These are phyloP conservation scores for Planoprotostelium fungivorum DNA, from an alignment of 78 protist genomes.

Conservation along the genomic window DNA sequence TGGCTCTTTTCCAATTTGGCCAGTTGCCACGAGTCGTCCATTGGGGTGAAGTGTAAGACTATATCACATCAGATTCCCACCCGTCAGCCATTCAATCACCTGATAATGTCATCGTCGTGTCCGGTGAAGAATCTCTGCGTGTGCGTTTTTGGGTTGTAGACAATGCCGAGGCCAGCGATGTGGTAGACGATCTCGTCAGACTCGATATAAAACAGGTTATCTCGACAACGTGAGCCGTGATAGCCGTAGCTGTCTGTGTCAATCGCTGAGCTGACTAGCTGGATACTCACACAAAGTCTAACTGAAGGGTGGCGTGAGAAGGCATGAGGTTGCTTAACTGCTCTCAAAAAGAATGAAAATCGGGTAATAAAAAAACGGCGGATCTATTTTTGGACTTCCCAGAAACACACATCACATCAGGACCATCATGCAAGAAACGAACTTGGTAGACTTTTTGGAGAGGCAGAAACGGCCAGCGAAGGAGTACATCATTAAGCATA, in stretches of 20 bases:
- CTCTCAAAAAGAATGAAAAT: not conserved
- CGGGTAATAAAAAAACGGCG: not conserved
- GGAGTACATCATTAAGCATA: not conserved
- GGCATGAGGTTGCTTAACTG: not conserved
- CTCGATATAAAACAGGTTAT: not conserved
- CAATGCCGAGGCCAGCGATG: constrained; percentile 26
- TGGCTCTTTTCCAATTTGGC: constrained; percentile 29
- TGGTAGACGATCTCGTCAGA: not conserved
- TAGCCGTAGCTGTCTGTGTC: constrained; percentile 17
- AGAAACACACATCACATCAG: not conserved
- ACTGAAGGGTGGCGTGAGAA: not conserved
- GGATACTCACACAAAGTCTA: not conserved
- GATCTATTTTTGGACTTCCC: not conserved
- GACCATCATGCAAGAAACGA: too few species aligned
- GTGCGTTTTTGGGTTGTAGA: constrained; percentile 6
- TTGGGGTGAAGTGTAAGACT: constrained; percentile 21
- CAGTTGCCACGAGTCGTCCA: constrained; percentile 22
- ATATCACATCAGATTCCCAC: not conserved
- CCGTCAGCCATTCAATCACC: not conserved
- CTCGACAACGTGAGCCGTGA: constrained; percentile 15
- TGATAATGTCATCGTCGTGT: constrained; percentile 23
- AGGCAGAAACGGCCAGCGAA: not conserved
- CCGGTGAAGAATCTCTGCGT: constrained; percentile 12
- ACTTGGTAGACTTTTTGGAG: too few species aligned
- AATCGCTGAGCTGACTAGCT: not conserved